A percentile compares a stretch with the other conserved stretches of the same genome.
Evolutionary conservation across 2,329 filamentous ascomycete species (phyloP).

Genomic region (Helminthosporium solani): DNA sequence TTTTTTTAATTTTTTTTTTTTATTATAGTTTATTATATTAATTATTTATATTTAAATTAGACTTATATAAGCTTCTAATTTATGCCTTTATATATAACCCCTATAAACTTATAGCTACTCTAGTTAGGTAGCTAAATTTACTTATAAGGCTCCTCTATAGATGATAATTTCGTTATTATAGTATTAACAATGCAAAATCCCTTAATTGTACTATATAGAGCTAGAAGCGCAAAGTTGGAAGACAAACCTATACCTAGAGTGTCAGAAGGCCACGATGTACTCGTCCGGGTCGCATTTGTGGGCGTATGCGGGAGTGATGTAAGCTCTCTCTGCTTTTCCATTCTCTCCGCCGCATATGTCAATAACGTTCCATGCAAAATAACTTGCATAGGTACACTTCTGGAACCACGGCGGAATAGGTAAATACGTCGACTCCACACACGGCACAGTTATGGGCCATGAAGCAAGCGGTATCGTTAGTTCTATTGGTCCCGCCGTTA

Average conservation of each 20-base stretch:
- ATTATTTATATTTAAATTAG: too few relatives aligned
- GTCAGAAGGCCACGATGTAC: slow-evolving; percentile 42
- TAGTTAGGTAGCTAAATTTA: too few relatives aligned
- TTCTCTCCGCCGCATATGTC: background rate
- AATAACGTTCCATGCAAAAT: background rate
- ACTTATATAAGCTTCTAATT: too few relatives aligned
- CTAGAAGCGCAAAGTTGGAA: slow-evolving; percentile 42
- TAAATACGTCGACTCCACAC: slow-evolving; percentile 74
- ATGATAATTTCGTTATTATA: too few relatives aligned
- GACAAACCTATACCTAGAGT: slow-evolving; percentile 42
- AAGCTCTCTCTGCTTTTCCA: background rate
- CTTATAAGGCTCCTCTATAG: too few relatives aligned
- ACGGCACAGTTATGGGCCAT: slow-evolving; percentile 85
- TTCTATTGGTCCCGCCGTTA: slow-evolving; percentile 76
- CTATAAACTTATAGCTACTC: too few relatives aligned
- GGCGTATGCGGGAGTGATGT: slow-evolving; percentile 48
- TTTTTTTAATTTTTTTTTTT: too few relatives aligned
- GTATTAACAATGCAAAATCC: slow-evolving; percentile 40
- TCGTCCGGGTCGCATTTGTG: slow-evolving; percentile 47
- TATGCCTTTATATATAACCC: too few relatives aligned
- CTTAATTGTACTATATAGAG: slow-evolving; percentile 45
- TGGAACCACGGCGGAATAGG: slow-evolving; percentile 94
- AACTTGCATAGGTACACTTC: slow-evolving; percentile 68
- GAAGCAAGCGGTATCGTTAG: slow-evolving; percentile 82
- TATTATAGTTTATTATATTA: too few relatives aligned